Evolutionary conservation across 1,284 basidiomycete species (phyloP).

Genomic region (Cryptococcus jaspeensis): DNA sequence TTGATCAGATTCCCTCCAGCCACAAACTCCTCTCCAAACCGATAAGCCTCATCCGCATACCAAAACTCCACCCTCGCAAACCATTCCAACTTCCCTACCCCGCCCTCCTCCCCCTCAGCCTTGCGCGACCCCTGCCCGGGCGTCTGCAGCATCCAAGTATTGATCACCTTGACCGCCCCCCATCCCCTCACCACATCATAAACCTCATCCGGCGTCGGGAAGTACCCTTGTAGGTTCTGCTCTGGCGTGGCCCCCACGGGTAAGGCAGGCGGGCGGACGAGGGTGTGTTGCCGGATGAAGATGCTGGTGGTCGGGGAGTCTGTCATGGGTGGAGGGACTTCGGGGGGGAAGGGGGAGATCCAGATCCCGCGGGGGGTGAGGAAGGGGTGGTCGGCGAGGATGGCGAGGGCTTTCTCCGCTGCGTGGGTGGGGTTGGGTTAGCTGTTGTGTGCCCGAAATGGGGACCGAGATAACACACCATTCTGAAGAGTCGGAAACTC

Average conservation of each 20-base stretch:
- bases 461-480: constrained; percentile 12
- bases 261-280: constrained; percentile 42
- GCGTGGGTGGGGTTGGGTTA: constrained; percentile 5
- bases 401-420: constrained; percentile 86
- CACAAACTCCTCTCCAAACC: constrained; percentile 62
- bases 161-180: constrained; percentile 38
- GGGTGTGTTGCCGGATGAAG: constrained; percentile 18
- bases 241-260: constrained; percentile 62
- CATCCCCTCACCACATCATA: constrained; percentile 70
- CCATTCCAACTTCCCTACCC: constrained; percentile 49
- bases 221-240: constrained; percentile 72
- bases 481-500: constrained; percentile 21
- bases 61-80: constrained; percentile 79
- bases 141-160: constrained; percentile 21
- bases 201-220: constrained; percentile 62
- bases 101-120: neutral
- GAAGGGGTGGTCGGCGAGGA: constrained; percentile 71
- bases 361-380: constrained; percentile 59
- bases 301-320: constrained; percentile 11
- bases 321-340: neutral
- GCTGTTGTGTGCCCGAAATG: neutral
- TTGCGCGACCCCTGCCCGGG: too few relatives aligned
- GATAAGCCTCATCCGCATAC: constrained; percentile 77
- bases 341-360: constrained; percentile 67
- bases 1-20: constrained; percentile 21